Evolutionary conservation across 345 rosid genomes (phyloP), one percentile per base, ranked within the genome.

Genomic region (Combretum micranthum): DNA sequence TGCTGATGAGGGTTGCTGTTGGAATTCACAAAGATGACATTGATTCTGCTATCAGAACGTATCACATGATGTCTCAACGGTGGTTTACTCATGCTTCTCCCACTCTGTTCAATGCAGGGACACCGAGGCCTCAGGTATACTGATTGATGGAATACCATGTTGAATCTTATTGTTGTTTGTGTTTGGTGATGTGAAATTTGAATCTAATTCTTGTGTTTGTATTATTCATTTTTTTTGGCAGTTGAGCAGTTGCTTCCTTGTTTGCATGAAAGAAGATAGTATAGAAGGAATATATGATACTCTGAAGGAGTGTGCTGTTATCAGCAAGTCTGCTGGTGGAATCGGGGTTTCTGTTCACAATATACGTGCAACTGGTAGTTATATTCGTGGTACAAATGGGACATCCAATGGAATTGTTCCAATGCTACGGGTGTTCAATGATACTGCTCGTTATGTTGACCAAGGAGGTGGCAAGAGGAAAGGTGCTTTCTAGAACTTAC

Each of bases 81-180:
- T 87, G 93, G 97, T 90, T 90, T 71, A 90, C 96, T 62, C 97
- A 87, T 82, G 97, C 97, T 47, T 85, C 96, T 55, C 96, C 97
- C 44, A 90, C 96, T 13, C 94, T 90, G 59, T 90, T 87, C 67
- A 90, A 90, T 65, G 88, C 88, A 11, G 96, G 98, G 50, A 91
- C 96, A 14, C 96, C 94, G 48, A 87, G 87, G 72, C 86, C 96
- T 15, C 97, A 87, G 60, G 94, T 87, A 65, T 50, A 76, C 52
- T 50, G 11, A 15, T 44, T 50, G 17, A 32, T 32, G 39, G 1
- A 32, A 5, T 4, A 7, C 39, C 9, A 32, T 32, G 39, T 32
- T 7, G 9, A 32, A 32, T 32, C 39, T 32, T 7, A 32, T 11
- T 32, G 14, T 45, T 23, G 42, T 12, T 8, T 53, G 44, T 9